Conservation (phyloP, 2,329 filamentous ascomycete species). For the Trichoderma harzianum region DNA sequence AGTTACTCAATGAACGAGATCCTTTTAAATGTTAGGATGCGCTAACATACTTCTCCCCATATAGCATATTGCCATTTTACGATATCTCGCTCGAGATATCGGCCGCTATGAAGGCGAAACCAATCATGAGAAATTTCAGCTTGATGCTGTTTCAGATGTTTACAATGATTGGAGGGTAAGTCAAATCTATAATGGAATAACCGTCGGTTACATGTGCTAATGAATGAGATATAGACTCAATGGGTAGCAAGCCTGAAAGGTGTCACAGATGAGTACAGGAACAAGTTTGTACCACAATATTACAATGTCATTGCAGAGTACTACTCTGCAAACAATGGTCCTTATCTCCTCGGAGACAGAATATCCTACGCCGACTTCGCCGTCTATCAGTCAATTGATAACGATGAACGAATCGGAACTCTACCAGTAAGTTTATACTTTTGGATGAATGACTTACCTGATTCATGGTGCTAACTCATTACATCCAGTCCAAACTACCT, state of each 20-base stretch:
- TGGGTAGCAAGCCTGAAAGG: conserved; percentile 30
- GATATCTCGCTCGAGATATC: conserved; percentile 36
- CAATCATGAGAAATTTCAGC: conserved; percentile 35
- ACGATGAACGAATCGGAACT: conserved; percentile 32
- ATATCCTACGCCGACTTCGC: conserved; percentile 40
- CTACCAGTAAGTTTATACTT: conserved; percentile 34
- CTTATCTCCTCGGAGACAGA: conserved; percentile 36
- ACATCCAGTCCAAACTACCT: neutral
- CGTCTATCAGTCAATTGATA: conserved; percentile 37
- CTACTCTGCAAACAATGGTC: conserved; percentile 30
- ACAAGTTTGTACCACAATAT: conserved; percentile 29
- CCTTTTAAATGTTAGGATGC: conserved; percentile 25
- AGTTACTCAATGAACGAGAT: neutral
- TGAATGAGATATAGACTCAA: conserved; percentile 13
- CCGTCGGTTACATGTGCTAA: neutral
- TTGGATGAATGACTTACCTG: too few species aligned
- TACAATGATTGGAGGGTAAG: conserved; percentile 41
- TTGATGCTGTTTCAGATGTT: conserved; percentile 37
- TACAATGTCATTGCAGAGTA: conserved; percentile 30
- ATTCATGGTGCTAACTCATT: neutral
- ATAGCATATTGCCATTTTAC: conserved; percentile 29
- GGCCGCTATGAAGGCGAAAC: conserved; percentile 36
- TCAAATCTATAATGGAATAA: neutral
- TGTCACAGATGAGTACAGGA: conserved; percentile 31
- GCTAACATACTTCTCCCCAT: neutral